Evolutionary conservation across 331 rosid species (phyloP).

Genomic region (Saraca asoca): DNA sequence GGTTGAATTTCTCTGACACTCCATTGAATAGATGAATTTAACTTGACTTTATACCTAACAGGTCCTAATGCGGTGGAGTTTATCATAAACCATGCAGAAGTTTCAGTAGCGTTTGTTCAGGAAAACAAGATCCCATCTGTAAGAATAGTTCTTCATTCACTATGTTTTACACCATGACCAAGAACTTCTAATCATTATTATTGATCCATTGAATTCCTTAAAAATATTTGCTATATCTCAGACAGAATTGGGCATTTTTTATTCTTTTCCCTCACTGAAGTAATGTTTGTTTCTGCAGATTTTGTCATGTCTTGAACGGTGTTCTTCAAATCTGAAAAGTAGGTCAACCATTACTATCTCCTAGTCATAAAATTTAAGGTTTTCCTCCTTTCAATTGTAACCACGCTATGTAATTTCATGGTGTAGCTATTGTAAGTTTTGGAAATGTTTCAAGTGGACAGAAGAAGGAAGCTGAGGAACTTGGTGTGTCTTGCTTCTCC

Average conservation of each 20-base stretch:
- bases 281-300: slow-evolving; percentile 60
- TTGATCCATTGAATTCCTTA: slow-evolving; percentile 1
- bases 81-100: slow-evolving; percentile 86
- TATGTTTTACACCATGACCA: too few species aligned
- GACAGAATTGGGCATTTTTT: background rate
- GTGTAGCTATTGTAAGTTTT: slow-evolving; percentile 82
- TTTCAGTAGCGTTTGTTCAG: slow-evolving; percentile 85
- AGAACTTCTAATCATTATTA: too few species aligned
- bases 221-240: slow-evolving; percentile 3
- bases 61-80: slow-evolving; percentile 95
- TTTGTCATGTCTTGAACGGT: slow-evolving; percentile 69
- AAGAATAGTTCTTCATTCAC: slow-evolving; percentile 34
- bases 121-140: slow-evolving; percentile 83
- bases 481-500: slow-evolving; percentile 75
- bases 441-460: slow-evolving; percentile 57
- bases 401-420: slow-evolving; percentile 30
- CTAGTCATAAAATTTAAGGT: slow-evolving; percentile 10
- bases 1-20: slow-evolving; percentile 2
- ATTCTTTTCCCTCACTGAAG: background rate
- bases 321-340: slow-evolving; percentile 77
- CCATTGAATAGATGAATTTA: slow-evolving; percentile 7
- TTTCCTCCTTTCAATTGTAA: slow-evolving; percentile 21
- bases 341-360: slow-evolving; percentile 34
- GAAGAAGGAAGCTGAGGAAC: slow-evolving; percentile 80
- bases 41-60: slow-evolving; percentile 42